Base-by-base conservation (phyloP, 163 green algal genomes). In the Trebouxia gelatinosa region DNA sequence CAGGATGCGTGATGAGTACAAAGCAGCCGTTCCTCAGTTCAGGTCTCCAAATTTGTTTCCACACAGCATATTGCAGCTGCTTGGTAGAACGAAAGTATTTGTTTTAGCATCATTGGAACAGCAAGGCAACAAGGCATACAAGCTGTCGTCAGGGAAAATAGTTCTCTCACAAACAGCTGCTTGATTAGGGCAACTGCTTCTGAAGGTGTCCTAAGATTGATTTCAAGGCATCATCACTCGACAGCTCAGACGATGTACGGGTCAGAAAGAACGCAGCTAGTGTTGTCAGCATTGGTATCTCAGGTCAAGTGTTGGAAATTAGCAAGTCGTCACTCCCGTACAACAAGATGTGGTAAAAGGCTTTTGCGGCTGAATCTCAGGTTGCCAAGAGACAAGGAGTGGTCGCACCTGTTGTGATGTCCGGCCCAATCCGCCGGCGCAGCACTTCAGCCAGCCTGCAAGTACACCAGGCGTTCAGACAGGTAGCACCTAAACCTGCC, bases 1-100 rank as follows among this genome's bases (percentile, higher is more conserved):
- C 19, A 3, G 26, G 26, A 28, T 19, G 26, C 26, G 48, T 59
- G 48, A 19, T 29, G 48, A 2, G 26, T 57, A 26, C 21, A 37
- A 26, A 38, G 59, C 38, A 29, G 16, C 67, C 50, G 43, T 34
- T 43, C 57, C 78, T 82, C 78, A 82, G 78, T 78, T 82, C 78
- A 82, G 68, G 68, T 82, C 77, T 81, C 77, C 51, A 82, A 74
- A 50, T 38, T 65, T 67, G n/a, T 75, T 61, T 82, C 78, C 67
- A 35, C 70, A 78, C 38, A 68, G 67, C 78, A 5, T 57, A 51
- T n/a, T n/a, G n/a, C n/a, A 39, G 48, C 50, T 77, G 67, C 51
- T 82, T 31, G 68, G 78, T 74, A 82, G 78, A 82, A 82, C 78
- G 78, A 82, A 82, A 82, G 78, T 82, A 59, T 75, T 66, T 81